phyloP scores from a whole-genome alignment of 2,329 filamentous ascomycete genomes.

The Colletotrichum lentis region DNA sequence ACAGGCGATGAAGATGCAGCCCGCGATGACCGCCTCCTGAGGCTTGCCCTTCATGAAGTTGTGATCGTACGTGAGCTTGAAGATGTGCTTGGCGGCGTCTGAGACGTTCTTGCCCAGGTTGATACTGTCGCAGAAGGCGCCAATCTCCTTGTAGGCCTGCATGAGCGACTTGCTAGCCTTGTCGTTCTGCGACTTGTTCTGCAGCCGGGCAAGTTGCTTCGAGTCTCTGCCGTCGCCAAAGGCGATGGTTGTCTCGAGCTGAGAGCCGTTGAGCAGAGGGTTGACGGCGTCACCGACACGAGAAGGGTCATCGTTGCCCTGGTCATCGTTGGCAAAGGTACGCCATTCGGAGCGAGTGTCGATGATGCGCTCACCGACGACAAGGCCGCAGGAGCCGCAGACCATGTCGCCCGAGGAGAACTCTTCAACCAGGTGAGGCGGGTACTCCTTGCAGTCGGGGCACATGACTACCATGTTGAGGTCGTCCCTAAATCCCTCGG shows the following conservation, averaged over 20 bases:
- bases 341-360: constrained; percentile 98
- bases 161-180: constrained; percentile 84
- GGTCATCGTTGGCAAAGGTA: constrained; percentile 98
- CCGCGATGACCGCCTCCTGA: constrained; percentile 91
- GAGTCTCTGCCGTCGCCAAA: constrained; percentile 78
- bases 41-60: constrained; percentile 96
- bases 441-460: constrained; percentile 87
- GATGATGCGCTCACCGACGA: constrained; percentile 89
- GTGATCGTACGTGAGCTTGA: constrained; percentile 91
- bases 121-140: constrained; percentile 84
- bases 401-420: constrained; percentile 93
- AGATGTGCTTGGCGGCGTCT: constrained; percentile 92
- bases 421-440: constrained; percentile 93
- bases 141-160: constrained; percentile 88
- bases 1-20: constrained; percentile 97
- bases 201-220: constrained; percentile 80
- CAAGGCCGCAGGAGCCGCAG: constrained; percentile 88
- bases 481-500: constrained; percentile 74
- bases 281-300: constrained; percentile 97
- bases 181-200: constrained; percentile 82
- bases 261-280: constrained; percentile 86
- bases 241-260: constrained; percentile 87
- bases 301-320: constrained; percentile 93
- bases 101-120: constrained; percentile 82
- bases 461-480: constrained; percentile 87